Evolutionary conservation across 1,139 yeast genomes (phyloP), one percentile per base, ranked within the genome.

Genomic region (Spencermartinsiella ligniputridi): DNA sequence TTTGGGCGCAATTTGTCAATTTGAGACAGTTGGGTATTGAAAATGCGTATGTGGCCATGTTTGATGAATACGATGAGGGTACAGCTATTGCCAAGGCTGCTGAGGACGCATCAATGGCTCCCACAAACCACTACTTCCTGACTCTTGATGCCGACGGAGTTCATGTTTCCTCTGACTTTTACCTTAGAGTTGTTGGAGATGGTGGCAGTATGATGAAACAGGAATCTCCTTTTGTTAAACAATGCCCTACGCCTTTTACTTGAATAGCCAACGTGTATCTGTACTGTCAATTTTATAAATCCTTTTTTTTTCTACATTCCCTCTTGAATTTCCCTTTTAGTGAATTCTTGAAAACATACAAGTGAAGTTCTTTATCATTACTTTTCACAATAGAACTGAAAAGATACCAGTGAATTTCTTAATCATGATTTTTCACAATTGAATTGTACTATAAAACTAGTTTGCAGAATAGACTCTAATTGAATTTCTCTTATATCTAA

Each of bases 21-120:
- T 13, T 40, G 42, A 17, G 12, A n/a, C 15, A 20, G 16, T 16
- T 34, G 20, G 30, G 21, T n/a, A 22, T n/a, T 17, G 6, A 19
- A 3, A 34, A n/a, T 25, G 42, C 16, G 8, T 27, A 19, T 17
- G n/a, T 40, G 2, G 42, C 42, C 19, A 40, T 40, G 42, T 40
- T 40, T 25, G 42, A 40, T 20, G 42, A 40, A 18, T 40, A 13
- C 33, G 37, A 33, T 24, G 42, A 40, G 21, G 42, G 42, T 22
- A 40, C 42, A 8, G 39, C 39, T 3, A 40, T 40, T 22, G 38
- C 42, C 21, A 40, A 40, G 33, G 42, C 42, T 24, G 42, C 42
- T 13, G 38, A 34, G 15, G 21, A 40, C 33, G 18, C 32, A 11
- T 33, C 37, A 6, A 40, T 34, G 39, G 35, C 19, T 22, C 42